Conservation (phyloP, 805 yeast species). For the Zygotorulaspora florentina region DNA sequence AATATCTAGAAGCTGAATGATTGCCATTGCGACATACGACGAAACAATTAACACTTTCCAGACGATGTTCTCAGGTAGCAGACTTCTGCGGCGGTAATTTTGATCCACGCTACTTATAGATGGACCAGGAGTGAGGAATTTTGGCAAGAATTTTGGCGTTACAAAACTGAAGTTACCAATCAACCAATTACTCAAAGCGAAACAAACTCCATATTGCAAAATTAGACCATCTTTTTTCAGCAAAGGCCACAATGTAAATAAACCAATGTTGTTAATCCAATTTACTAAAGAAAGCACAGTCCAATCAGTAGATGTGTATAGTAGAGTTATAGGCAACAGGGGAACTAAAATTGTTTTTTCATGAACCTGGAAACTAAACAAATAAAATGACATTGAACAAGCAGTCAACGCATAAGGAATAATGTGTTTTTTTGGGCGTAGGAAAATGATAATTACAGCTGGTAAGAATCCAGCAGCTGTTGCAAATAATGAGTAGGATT, state of each 20-base stretch:
- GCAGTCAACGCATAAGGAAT: slow-evolving; percentile 73
- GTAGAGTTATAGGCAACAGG: slow-evolving; percentile 72
- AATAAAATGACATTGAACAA: slow-evolving; percentile 80
- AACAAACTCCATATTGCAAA: slow-evolving; percentile 65
- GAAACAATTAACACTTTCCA: slow-evolving; percentile 49
- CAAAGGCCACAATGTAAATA: slow-evolving; percentile 86
- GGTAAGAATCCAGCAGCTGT: slow-evolving; percentile 57
- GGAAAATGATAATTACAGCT: slow-evolving; percentile 46
- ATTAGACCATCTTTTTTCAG: slow-evolving; percentile 67
- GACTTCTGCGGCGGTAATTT: slow-evolving; percentile 37
- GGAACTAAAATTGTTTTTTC: slow-evolving; percentile 91
- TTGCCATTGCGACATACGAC: slow-evolving; percentile 49
- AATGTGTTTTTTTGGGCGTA: slow-evolving; percentile 49
- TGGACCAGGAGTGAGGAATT: slow-evolving; percentile 43
- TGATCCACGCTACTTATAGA: slow-evolving; percentile 35
- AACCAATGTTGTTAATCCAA: slow-evolving; percentile 83
- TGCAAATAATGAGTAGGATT: slow-evolving; percentile 49
- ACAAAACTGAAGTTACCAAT: slow-evolving; percentile 59
- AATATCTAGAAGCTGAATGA: slow-evolving; percentile 53
- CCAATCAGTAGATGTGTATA: slow-evolving; percentile 50
- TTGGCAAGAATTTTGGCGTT: slow-evolving; percentile 43
- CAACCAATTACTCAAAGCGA: slow-evolving; percentile 72
- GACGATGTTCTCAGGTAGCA: slow-evolving; percentile 47
- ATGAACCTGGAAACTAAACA: slow-evolving; percentile 94
- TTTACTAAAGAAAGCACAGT: slow-evolving; percentile 66